Evolutionary conservation across 1,139 yeast genomes (phyloP).

Genomic region (Kodamaea anthophila): DNA sequence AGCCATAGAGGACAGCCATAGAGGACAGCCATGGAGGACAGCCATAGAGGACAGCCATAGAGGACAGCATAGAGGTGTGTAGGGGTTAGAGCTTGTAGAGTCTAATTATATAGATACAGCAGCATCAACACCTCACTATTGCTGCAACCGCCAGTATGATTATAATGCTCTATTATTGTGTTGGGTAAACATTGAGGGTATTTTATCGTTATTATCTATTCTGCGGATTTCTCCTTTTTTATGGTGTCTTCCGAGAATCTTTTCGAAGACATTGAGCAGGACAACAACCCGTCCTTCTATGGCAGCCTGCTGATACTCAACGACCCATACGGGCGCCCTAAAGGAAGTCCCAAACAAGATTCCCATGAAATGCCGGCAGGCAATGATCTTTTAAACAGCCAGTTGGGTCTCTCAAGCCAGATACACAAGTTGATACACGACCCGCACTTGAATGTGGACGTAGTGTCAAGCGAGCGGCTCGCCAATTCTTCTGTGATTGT

Average conservation of each 20-base stretch:
- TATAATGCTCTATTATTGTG: too few species aligned
- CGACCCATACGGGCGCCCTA: constrained; percentile 21
- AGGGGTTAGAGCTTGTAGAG: too few species aligned
- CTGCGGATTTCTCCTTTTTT: too few species aligned
- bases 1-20: too few species aligned
- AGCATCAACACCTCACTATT: too few species aligned
- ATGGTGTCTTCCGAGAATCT: constrained; percentile 11
- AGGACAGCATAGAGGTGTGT: too few species aligned
- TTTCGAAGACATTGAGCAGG: constrained; percentile 42
- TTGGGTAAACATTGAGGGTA: too few species aligned
- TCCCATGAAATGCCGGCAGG: constrained; percentile 1
- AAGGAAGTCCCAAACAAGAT: neutral
- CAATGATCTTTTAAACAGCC: constrained; percentile 24
- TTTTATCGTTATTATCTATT: too few species aligned
- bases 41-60: too few species aligned
- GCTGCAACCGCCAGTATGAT: too few species aligned
- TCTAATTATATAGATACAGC: too few species aligned
- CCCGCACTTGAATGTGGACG: constrained; percentile 24
- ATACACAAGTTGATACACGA: constrained; percentile 26
- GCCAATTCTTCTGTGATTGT: constrained; percentile 37
- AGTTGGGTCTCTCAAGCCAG: constrained; percentile 35
- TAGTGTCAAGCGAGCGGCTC: constrained; percentile 32
- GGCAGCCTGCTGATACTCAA: constrained; percentile 26
- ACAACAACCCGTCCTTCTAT: constrained; percentile 44
- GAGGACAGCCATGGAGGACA: too few species aligned